Percentiles rank a stretch among this genome's conserved stretches.
Evolutionary conservation across 192 early-diverging fungal species (phyloP).

Genomic region (Podila epigama): DNA sequence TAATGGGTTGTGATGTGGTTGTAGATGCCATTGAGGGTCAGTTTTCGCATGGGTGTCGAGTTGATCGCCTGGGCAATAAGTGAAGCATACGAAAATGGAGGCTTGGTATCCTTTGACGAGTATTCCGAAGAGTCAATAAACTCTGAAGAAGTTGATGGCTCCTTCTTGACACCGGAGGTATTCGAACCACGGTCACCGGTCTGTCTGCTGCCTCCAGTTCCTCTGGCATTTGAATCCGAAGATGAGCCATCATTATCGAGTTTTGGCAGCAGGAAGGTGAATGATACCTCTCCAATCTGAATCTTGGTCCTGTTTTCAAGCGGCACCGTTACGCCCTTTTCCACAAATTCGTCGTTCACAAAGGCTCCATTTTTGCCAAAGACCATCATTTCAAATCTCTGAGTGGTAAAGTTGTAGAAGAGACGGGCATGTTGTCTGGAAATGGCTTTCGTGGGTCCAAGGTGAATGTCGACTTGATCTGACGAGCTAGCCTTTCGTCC

Average conservation of each 20-base stretch:
- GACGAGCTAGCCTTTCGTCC: slow-evolving; percentile 70
- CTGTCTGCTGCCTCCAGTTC: background rate
- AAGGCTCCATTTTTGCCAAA: slow-evolving; percentile 90
- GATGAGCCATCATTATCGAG: slow-evolving; percentile 46
- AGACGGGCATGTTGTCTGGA: slow-evolving; percentile 87
- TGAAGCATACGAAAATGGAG: slow-evolving; percentile 84
- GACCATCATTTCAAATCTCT: slow-evolving; percentile 85
- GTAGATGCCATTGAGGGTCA: slow-evolving; percentile 90
- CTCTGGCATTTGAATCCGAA: slow-evolving; percentile 7
- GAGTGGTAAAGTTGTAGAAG: slow-evolving; percentile 80
- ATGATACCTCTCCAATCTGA: slow-evolving; percentile 83
- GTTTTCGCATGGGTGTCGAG: slow-evolving; percentile 64
- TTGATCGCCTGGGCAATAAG: slow-evolving; percentile 86
- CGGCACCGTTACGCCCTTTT: slow-evolving; percentile 66
- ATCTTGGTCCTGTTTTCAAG: slow-evolving; percentile 77
- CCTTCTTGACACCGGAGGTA: background rate
- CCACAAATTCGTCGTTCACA: slow-evolving; percentile 81
- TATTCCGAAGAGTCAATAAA: slow-evolving; percentile 27
- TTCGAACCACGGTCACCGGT: background rate
- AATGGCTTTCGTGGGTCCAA: slow-evolving; percentile 84
- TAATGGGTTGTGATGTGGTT: slow-evolving; percentile 79
- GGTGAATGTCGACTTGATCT: slow-evolving; percentile 82
- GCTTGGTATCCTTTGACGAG: slow-evolving; percentile 61
- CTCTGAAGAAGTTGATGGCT: slow-evolving; percentile 7
- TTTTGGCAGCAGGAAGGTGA: slow-evolving; percentile 79